A percentile compares a stretch with the other conserved stretches of the same genome.
These are phyloP conservation scores for Ustilago cynodontis DNA, from an alignment of 1,284 basidiomycete genomes.

Conservation along the genomic window DNA sequence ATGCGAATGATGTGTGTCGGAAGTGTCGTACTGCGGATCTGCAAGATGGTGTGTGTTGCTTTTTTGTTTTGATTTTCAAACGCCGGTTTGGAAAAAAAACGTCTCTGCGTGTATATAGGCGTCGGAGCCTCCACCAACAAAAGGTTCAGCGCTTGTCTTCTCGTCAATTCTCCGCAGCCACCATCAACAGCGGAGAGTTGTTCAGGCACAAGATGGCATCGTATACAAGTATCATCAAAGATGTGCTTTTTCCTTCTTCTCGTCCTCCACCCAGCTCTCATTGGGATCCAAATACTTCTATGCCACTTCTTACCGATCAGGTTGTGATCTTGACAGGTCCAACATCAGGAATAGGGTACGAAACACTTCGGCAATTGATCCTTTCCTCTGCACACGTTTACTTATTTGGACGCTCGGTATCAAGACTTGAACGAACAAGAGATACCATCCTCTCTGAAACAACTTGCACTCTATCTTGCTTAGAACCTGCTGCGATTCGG, in stretches of 20 bases:
- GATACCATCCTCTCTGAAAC: conserved; percentile 21
- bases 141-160: too few relatives aligned
- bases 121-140: background rate
- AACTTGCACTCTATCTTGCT: background rate
- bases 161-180: too few relatives aligned
- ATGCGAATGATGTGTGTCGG: background rate
- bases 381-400: conserved; percentile 60
- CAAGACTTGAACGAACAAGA: conserved; percentile 14
- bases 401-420: conserved; percentile 34
- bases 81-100: conserved; percentile 16
- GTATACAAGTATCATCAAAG: conserved; percentile 22
- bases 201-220: conserved; percentile 31
- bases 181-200: too few relatives aligned
- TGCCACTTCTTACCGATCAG: conserved; percentile 35
- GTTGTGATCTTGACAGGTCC: conserved; percentile 63
- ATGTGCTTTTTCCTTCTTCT: conserved; percentile 18
- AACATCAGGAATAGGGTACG: conserved; percentile 60
- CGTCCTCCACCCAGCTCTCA: background rate
- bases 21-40: background rate
- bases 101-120: background rate
- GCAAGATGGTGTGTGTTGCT: background rate
- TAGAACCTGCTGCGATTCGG: background rate
- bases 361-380: conserved; percentile 53
- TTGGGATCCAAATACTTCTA: conserved; percentile 29
- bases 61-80: conserved; percentile 11